Conservation (phyloP, 345 rosid genomes). For the Salix koriyanagi region DNA sequence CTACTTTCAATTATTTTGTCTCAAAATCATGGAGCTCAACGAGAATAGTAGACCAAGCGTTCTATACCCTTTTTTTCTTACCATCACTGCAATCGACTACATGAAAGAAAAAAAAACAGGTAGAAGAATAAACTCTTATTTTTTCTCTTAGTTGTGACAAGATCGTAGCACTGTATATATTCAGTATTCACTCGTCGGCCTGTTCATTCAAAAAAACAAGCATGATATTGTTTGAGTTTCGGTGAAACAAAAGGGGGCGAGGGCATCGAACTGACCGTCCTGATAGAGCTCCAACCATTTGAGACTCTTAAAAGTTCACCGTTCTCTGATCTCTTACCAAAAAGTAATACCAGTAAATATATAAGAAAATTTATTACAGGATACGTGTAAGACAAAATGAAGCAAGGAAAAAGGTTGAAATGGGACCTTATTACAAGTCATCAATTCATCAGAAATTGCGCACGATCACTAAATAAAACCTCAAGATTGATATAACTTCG, state of each 20-base stretch:
- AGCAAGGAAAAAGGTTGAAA: not conserved
- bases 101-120: no score
- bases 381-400: not conserved
- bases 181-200: no score
- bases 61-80: no score
- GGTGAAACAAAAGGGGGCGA: not conserved
- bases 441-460: not conserved
- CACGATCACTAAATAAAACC: not conserved
- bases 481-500: conserved; percentile 52
- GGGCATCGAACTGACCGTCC: not conserved
- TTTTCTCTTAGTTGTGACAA: no score
- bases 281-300: not conserved
- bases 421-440: not conserved
- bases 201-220: no score
- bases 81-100: no score
- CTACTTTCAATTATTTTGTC: no score
- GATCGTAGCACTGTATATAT: no score
- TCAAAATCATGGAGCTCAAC: no score
- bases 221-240: no score
- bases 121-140: no score
- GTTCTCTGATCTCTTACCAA: not conserved
- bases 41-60: no score
- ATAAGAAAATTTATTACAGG: not conserved
- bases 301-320: not conserved
- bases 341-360: not conserved